Evolutionary conservation across 495 filamentous ascomycete species (phyloP), one percentile per base, ranked within the genome.

Genomic region (Penicillium verhagenii): DNA sequence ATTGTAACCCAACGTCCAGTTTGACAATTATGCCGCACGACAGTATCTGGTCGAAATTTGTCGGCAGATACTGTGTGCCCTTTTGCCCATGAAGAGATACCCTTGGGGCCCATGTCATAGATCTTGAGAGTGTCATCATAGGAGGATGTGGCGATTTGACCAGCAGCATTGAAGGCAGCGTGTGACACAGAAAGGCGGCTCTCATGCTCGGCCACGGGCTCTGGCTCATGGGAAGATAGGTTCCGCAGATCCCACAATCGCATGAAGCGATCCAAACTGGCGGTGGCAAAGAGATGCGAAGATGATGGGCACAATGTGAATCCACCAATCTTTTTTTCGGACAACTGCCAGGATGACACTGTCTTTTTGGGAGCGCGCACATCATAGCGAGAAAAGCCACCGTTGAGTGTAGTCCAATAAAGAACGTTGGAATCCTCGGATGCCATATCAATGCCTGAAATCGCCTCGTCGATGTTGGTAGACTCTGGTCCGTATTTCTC

Each of bases 61-160:
- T 77, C 61, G 6, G 81, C 80, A 0, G 73, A 60, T 3, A 92
- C 57, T 6, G 76, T 79, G 28, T 83, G 78, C 2, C 87, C 87
- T 0, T 77, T 60, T 29, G 74, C 78, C 88, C 90, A 96, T 3
- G 71, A 64, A 10, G 65, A 52, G 18, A 79, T 53, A 0, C 77
- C 79, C 33, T 85, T 86, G 10, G 79, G 74, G 0, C 82, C 79
- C 57, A 96, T 86, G 46, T 87, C 80, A 69, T 97, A 90, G 31
- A 98, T 86, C 68, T 97, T 98, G 61, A 98, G 79, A 0, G 88
- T 95, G 63, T 97, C 91, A 63, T 98, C 94, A 68, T 97, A 97
- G 10, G 87, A 92, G 0, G 91, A 86, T 0, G 94, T 98, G 0
- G 92, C 95, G 4, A 98, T 75, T 57, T 92, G 86, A 0, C 92